Evolutionary conservation across 2,329 filamentous ascomycete species (phyloP).

Genomic region (Verticillium longisporum): DNA sequence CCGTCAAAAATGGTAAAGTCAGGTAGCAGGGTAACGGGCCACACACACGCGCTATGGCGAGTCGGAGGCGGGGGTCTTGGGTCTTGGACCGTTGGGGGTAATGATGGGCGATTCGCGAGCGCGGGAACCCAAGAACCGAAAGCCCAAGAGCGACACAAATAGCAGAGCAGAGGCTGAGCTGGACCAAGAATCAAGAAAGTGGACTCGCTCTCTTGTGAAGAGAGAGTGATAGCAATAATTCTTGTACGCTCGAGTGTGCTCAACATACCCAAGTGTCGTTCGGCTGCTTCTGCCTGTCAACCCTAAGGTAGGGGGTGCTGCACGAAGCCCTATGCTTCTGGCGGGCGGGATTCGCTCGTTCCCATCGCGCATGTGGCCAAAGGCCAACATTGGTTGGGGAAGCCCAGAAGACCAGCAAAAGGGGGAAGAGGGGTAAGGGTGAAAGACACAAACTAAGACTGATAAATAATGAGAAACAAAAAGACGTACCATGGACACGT

Average conservation of each 20-base stretch:
- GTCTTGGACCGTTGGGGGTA: neutral
- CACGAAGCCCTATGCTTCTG: neutral
- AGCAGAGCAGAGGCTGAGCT: neutral
- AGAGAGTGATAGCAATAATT: neutral
- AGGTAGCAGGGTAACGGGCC: neutral
- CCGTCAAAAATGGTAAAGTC: neutral
- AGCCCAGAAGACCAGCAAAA: neutral
- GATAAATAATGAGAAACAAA: constrained; percentile 2
- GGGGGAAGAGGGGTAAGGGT: neutral
- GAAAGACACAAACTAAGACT: neutral
- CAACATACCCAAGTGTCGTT: neutral
- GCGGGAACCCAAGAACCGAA: neutral
- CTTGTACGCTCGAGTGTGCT: neutral
- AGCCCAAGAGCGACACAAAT: neutral
- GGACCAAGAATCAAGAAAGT: neutral
- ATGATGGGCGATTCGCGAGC: neutral
- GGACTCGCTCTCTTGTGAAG: neutral
- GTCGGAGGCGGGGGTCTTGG: neutral
- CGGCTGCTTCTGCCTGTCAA: neutral
- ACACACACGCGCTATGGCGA: neutral
- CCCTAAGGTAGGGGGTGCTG: constrained; percentile 1
- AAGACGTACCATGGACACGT: neutral
- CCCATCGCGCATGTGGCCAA: neutral
- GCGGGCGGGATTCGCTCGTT: neutral
- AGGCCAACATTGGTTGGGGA: neutral